Base-by-base conservation (phyloP, 192 early-diverging fungal species). In the Backusella mclennaniae region DNA sequence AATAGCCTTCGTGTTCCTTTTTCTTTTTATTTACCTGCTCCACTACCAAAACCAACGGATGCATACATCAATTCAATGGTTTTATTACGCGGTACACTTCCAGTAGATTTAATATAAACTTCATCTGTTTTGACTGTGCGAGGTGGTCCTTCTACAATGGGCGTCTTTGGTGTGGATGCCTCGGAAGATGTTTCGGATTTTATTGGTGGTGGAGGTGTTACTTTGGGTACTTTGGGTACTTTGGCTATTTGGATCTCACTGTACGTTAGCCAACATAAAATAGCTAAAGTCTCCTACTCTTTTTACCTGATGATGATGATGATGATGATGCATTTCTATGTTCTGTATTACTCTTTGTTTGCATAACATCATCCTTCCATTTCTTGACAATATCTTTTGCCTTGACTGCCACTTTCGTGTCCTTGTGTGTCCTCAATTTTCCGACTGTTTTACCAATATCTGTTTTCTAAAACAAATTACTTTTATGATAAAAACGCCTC, bases 21-120 rank as follows among this genome's bases (percentile, higher is more conserved):
- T 33, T 33, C 3, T 17, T 44, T 73, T 49, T 49, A n/a, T 73
- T 71, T 81, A 93, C 89, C 88, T 53, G 83, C 82, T 74, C 79
- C 84, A 35, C 84, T 84, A 70, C 82, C 87, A 8, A 83, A 79
- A 36, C 84, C 92, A 63, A 96, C 79, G 1, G 93, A 89, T 76
- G 89, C 86, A 76, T 98, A 98, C 41, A 97, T 74, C 76, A 98
- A 84, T 56, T 94, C 93, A 71, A 90, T 89, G 69, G 92, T 94
- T 69, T 91, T 93, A 75, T 95, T 92, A n/a, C 96, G 90, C 38
- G 85, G 78, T 52, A 76, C 81, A 74, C 90, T 89, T 26, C 92
- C 91, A 7, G 89, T 89, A 1, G 86, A 70, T 63, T 73, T 76
- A 6, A 88, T 67, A 42, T 72, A 76, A 19, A 93, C 67, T 1